Conservation (phyloP, 2,329 filamentous ascomycete species). For the Beauveria bassiana region DNA sequence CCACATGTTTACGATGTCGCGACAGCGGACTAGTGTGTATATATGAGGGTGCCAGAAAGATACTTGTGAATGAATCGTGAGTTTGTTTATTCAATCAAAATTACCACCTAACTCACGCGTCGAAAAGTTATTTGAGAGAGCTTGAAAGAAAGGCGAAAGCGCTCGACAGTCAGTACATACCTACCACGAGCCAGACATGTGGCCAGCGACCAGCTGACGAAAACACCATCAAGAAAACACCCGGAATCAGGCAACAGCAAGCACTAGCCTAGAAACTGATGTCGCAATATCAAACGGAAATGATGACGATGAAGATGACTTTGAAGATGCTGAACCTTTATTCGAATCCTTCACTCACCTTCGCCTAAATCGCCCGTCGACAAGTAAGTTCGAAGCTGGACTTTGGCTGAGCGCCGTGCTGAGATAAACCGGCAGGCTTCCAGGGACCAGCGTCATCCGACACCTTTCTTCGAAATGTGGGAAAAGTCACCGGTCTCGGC, state of each 20-base stretch:
- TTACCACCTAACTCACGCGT: neutral
- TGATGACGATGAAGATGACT: slow-evolving; percentile 22
- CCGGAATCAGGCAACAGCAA: neutral
- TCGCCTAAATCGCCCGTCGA: slow-evolving; percentile 24
- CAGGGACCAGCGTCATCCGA: slow-evolving; percentile 31
- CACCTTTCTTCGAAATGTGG: slow-evolving; percentile 29
- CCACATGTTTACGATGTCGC: slow-evolving; percentile 26
- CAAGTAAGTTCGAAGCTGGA: slow-evolving; percentile 15
- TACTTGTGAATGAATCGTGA: slow-evolving; percentile 27
- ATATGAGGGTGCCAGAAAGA: slow-evolving; percentile 28
- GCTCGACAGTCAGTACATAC: slow-evolving; percentile 19
- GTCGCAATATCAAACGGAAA: slow-evolving; percentile 11
- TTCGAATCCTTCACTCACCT: slow-evolving; percentile 29
- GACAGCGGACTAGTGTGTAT: slow-evolving; percentile 22
- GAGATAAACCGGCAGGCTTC: slow-evolving; percentile 19
- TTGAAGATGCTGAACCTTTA: slow-evolving; percentile 24
- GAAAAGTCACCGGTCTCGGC: slow-evolving; percentile 26
- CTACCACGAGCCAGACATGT: neutral
- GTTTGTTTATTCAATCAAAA: neutral
- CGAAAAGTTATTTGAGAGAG: slow-evolving; percentile 24
- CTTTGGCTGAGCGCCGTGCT: neutral
- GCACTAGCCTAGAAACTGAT: neutral
- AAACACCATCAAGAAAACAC: neutral
- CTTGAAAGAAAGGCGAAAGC: slow-evolving; percentile 26
- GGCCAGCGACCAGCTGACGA: neutral